Evolutionary conservation across 495 filamentous ascomycete genomes (phyloP).

Genomic region (Penicillium parvum): DNA sequence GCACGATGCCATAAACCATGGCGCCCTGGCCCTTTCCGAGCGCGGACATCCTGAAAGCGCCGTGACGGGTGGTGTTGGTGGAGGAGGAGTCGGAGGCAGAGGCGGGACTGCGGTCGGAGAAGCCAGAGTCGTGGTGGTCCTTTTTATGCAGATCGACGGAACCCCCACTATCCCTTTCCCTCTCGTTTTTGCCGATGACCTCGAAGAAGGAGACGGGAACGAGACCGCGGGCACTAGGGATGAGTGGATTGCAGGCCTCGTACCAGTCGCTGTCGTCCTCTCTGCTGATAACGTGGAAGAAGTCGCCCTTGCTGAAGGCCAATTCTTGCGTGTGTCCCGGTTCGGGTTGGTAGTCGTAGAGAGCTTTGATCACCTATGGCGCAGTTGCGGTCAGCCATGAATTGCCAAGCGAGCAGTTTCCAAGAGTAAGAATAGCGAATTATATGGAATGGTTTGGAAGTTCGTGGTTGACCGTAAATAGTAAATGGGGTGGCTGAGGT

Average conservation of each 20-base stretch:
- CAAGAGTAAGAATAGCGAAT: no score
- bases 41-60: slow-evolving; percentile 47
- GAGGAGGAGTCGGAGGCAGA: slow-evolving; percentile 30
- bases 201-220: slow-evolving; percentile 95
- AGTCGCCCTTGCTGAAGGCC: slow-evolving; percentile 89
- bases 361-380: slow-evolving; percentile 91
- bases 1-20: slow-evolving; percentile 94
- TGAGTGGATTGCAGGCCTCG: slow-evolving; percentile 93
- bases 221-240: slow-evolving; percentile 81
- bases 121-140: slow-evolving; percentile 72
- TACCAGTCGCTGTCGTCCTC: slow-evolving; percentile 97
- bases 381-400: slow-evolving; percentile 17
- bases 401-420: not conserved
- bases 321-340: slow-evolving; percentile 66
- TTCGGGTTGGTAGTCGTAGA: slow-evolving; percentile 85
- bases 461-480: no score
- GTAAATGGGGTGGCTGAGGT: not conserved
- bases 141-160: slow-evolving; percentile 61
- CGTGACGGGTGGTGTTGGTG: slow-evolving; percentile 28
- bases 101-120: slow-evolving; percentile 58
- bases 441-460: no score
- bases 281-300: slow-evolving; percentile 96
- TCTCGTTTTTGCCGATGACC: slow-evolving; percentile 80
- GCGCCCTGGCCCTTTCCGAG: slow-evolving; percentile 63
- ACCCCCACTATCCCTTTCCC: slow-evolving; percentile 74